Evolutionary conservation across 2,329 filamentous ascomycete species (phyloP), one percentile per base, ranked within the genome.

Genomic region (Lojkania enalia): DNA sequence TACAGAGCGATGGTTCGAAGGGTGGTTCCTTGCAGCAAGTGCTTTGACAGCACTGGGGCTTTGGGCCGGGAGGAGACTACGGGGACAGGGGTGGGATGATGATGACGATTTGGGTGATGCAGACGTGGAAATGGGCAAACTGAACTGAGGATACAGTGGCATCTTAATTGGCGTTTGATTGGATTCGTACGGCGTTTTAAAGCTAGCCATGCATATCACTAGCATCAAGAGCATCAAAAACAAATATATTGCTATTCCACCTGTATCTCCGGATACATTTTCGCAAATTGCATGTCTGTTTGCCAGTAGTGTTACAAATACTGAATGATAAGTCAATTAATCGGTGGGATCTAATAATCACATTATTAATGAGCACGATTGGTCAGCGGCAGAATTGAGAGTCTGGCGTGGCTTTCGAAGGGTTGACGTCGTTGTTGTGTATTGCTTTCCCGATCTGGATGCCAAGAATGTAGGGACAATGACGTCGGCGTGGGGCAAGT

Each of bases 1-100:
- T 58, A 86, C 88, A 4, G 84, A 95, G 60, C 77, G 81, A 20
- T 95, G 90, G 90, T 95, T 95, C 57, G 90, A 95, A 67, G 84
- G 83, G 5, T 92, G 89, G 85, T 95, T 95, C 66, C 69, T 95
- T 44, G 64, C 84, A 2, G 85, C 86, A 4, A 86, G 84, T 50
- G 72, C 76, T 0, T 61, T 79, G 11, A 94, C 89, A 1, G 83
- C 78, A 1, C 61, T 80, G n/a, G 88, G 87, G 0, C 83, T 95
- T 16, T 88, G 86, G 77, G 64, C 90, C 3, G 86, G 87, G 0
- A 77, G 82, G 80, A 83, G 57, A 79, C 82, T 63, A 73, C 79
- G 58, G 77, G 61, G 64, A 1, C 43, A 46, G 16, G 66, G 61
- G 6, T 70, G 67, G 66, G 66, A 69, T 31, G 68, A 71, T 33